Evolutionary conservation across 2,329 filamentous ascomycete genomes (phyloP), one percentile per base, ranked within the genome.

Genomic region (Apiospora koreana): DNA sequence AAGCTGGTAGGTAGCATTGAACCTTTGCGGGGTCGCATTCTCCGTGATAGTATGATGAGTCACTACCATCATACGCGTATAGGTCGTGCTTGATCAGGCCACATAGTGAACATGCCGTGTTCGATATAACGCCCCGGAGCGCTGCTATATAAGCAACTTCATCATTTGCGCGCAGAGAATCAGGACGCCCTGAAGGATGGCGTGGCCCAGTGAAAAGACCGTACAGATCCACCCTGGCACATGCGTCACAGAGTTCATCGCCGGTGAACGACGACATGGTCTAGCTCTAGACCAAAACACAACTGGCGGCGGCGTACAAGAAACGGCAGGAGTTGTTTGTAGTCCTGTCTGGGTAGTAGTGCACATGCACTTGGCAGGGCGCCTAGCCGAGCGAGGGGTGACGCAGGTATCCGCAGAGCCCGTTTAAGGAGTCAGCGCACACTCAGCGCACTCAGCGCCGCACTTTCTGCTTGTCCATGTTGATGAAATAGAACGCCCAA

Each of bases 81-180:
- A 68, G 16, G 6, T 23, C 12, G 25, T 68, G 67, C 67, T 58
- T 58, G 45, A 68, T 18, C 46, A 68, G 46, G 25, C 67, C 46
- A 25, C 67, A 68, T 21, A 58, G 67, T 48, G 67, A 46, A 23
- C 67, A 58, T 23, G 21, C 18, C 2, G 35, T 50, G 38, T 68
- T 68, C 2, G 45, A 68, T 10, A n/a, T 31, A 12, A 68, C 54
- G 31, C 41, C 67, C 5, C 1, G 48, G 14, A 68, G 38, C 9
- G 67, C 58, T 6, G 45, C 46, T 41, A 38, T 10, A 16, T 28
- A 12, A 28, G 46, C 3, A 50, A 1, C 3, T 2, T 14, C 9
- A 16, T 14, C 46, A 28, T 28, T 1, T 6, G 2, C 4, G 23
- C 4, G 25, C 23, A 16, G 9, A n/a, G n/a, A 23, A 14, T 50